A percentile compares a stretch with the other conserved stretches of the same genome.
These are phyloP conservation scores for Furcasterigmium furcatum DNA, from an alignment of 2,329 filamentous ascomycete species.

Conservation along the genomic window DNA sequence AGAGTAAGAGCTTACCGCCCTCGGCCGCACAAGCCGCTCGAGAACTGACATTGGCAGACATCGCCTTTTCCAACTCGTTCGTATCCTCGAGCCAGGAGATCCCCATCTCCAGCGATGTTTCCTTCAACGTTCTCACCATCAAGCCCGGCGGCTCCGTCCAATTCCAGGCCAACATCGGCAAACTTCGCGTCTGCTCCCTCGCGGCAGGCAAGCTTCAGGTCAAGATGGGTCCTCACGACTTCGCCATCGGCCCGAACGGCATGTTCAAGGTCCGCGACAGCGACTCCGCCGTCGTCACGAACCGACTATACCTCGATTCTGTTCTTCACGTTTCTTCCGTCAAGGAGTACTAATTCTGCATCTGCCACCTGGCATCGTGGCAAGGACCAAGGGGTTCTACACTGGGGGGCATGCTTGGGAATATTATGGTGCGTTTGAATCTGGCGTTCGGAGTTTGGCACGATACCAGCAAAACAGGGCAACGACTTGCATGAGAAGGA, in stretches of 20 bases:
- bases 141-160: constrained; percentile 30
- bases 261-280: constrained; percentile 39
- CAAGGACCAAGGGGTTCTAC: too few species aligned
- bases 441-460: too few species aligned
- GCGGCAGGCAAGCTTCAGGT: constrained; percentile 37
- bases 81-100: constrained; percentile 31
- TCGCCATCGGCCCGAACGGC: constrained; percentile 39
- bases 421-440: too few species aligned
- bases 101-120: constrained; percentile 29
- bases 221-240: constrained; percentile 28
- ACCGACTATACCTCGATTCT: constrained; percentile 40
- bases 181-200: constrained; percentile 34
- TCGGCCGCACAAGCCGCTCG: background rate
- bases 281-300: constrained; percentile 32
- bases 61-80: constrained; percentile 41
- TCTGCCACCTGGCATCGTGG: too few species aligned
- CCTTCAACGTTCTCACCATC: constrained; percentile 36
- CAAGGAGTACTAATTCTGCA: background rate
- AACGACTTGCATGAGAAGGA: too few species aligned
- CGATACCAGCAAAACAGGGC: too few species aligned
- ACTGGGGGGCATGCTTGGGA: too few species aligned
- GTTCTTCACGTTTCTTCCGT: constrained; percentile 37
- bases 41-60: constrained; percentile 22
- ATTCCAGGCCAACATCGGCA: constrained; percentile 23
- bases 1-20: constrained; percentile 28